Conservation (phyloP, 1,284 basidiomycete species). For the Leccinum fallax region DNA sequence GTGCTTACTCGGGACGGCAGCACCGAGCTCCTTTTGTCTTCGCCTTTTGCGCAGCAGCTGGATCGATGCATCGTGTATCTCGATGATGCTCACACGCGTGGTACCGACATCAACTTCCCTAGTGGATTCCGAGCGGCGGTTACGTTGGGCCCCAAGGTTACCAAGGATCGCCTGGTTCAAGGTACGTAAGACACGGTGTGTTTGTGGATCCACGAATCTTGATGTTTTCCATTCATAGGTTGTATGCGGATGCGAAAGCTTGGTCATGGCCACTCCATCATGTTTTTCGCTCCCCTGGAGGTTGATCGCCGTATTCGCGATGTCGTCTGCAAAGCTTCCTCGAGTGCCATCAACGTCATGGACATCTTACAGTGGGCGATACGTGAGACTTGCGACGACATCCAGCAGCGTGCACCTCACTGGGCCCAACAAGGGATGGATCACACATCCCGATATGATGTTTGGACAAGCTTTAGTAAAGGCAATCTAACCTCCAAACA, state of each 20-base stretch:
- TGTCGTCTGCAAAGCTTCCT: background rate
- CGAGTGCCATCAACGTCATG: conserved; percentile 19
- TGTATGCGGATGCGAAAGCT: background rate
- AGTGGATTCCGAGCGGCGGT: background rate
- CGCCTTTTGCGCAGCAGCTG: background rate
- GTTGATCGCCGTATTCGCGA: background rate
- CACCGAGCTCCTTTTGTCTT: background rate
- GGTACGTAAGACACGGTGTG: background rate
- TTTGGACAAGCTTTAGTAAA: conserved; percentile 31
- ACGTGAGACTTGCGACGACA: conserved; percentile 46
- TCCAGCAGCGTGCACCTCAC: conserved; percentile 40
- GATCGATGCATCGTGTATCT: background rate
- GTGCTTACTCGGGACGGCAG: background rate
- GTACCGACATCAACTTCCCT: conserved; percentile 1
- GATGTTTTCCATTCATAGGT: background rate
- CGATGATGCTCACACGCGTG: background rate
- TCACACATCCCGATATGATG: conserved; percentile 36
- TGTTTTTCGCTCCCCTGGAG: background rate
- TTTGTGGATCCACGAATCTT: background rate
- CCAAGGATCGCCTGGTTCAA: background rate
- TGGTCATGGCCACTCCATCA: background rate
- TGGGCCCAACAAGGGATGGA: conserved; percentile 53
- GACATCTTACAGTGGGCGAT: conserved; percentile 51
- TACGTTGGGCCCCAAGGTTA: background rate
- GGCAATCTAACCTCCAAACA: background rate